A percentile compares a stretch with the other conserved stretches of the same genome.
Evolutionary conservation across 352 stramenopile genomes (phyloP).

Genomic region (Phytophthora sojae): DNA sequence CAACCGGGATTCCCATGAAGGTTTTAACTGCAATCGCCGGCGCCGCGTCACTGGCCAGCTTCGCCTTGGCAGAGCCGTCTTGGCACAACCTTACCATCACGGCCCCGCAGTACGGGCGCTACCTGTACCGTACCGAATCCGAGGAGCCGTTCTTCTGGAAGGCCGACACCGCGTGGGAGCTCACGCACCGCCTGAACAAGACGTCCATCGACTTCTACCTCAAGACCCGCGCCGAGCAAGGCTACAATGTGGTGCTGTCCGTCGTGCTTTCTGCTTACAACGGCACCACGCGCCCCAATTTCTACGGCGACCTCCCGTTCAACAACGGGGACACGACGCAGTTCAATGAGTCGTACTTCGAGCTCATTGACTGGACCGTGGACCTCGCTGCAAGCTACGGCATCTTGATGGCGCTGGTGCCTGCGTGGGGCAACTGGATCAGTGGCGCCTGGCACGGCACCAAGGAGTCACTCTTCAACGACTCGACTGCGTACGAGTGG

Average conservation of each 20-base stretch:
- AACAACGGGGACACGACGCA: slow-evolving; percentile 34
- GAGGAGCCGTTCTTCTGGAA: slow-evolving; percentile 34
- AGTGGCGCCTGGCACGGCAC: slow-evolving; percentile 28
- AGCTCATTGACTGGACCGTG: slow-evolving; percentile 33
- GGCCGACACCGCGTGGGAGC: slow-evolving; percentile 35
- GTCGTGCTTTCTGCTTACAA: slow-evolving; percentile 32
- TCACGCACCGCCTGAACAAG: slow-evolving; percentile 38
- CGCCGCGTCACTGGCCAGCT: background rate
- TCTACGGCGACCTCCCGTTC: slow-evolving; percentile 38
- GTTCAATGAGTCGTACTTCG: slow-evolving; percentile 38
- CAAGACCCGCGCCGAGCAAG: slow-evolving; percentile 32
- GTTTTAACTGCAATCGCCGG: background rate
- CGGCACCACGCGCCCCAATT: slow-evolving; percentile 34
- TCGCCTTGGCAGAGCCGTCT: slow-evolving; percentile 1
- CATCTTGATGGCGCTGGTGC: slow-evolving; percentile 27
- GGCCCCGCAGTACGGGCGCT: slow-evolving; percentile 17
- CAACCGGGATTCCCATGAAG: too few relatives aligned
- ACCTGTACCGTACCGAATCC: slow-evolving; percentile 25
- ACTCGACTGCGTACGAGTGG: slow-evolving; percentile 30
- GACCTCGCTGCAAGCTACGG: slow-evolving; percentile 31
- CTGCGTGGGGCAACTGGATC: slow-evolving; percentile 33
- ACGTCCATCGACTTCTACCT: slow-evolving; percentile 43
- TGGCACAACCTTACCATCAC: slow-evolving; percentile 29
- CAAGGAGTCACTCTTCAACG: slow-evolving; percentile 24
- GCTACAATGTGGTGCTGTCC: slow-evolving; percentile 37